Evolutionary conservation across 75 land plant genomes (phyloP).

Genomic region (Larix kaempferi): DNA sequence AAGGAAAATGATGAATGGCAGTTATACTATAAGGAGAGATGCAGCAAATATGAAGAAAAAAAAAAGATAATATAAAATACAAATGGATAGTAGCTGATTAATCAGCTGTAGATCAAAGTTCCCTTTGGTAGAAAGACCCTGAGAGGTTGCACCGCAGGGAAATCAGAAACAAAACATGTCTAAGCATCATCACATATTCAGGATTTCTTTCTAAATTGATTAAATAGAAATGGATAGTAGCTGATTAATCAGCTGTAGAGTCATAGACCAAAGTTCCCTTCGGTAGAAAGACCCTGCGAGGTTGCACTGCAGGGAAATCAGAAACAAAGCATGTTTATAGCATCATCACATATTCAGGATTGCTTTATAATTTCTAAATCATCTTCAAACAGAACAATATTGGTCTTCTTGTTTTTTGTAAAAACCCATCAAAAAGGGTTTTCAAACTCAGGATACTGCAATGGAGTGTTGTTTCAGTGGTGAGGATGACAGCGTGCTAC

Average conservation of each 20-base stretch:
- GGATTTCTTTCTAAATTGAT: no score
- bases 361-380: not conserved
- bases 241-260: not conserved
- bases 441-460: not conserved
- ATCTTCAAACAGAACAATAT: not conserved
- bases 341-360: not conserved
- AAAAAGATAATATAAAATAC: not conserved
- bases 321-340: not conserved
- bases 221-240: not conserved
- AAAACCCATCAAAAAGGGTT: not conserved
- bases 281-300: not conserved
- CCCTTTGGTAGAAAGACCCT: not conserved
- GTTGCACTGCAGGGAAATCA: not conserved
- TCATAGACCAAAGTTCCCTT: not conserved
- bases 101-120: constrained; percentile 1
- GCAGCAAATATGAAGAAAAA: not conserved
- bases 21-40: not conserved
- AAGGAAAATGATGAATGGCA: not conserved
- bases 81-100: not conserved
- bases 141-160: not conserved
- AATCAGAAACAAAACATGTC: not conserved
- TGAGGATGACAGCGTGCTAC: no score
- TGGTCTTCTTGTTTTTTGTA: not conserved
- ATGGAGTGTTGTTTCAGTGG: no score
- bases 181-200: not conserved